Percentiles rank a stretch among this genome's conserved stretches.
Evolutionary conservation across 495 filamentous ascomycete genomes (phyloP).

Genomic region (Amniculicola lignicola): DNA sequence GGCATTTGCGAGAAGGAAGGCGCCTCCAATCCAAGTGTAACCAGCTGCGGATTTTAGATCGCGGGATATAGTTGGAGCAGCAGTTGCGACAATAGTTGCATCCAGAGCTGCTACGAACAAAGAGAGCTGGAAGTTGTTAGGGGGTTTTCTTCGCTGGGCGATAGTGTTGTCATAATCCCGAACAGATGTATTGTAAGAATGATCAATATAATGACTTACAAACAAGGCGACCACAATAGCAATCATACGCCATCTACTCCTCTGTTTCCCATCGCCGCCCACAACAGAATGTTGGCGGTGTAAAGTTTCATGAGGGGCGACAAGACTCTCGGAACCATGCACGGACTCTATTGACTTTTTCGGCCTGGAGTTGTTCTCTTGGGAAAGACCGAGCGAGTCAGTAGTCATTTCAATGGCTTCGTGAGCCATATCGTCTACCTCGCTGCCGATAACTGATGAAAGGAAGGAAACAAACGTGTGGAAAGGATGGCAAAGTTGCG

Average conservation of each 20-base stretch:
- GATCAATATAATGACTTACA: too few relatives aligned
- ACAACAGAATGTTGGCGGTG: too few relatives aligned
- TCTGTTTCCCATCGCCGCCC: not conserved
- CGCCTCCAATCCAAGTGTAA: constrained; percentile 65
- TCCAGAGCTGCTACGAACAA: constrained; percentile 64
- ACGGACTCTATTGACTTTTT: too few relatives aligned
- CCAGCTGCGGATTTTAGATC: constrained; percentile 58
- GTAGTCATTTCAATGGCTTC: too few relatives aligned
- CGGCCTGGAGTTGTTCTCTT: too few relatives aligned
- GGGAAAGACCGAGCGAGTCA: too few relatives aligned
- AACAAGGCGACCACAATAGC: constrained; percentile 15
- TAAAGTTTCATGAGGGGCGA: too few relatives aligned
- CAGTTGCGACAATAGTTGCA: constrained; percentile 60
- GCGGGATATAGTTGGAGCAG: constrained; percentile 54
- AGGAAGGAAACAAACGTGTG: too few relatives aligned
- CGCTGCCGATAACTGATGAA: too few relatives aligned
- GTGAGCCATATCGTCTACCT: too few relatives aligned
- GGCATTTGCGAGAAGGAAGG: constrained; percentile 58
- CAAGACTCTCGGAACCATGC: too few relatives aligned
- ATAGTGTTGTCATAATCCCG: not conserved
- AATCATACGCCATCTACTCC: not conserved
- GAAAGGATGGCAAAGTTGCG: too few relatives aligned
- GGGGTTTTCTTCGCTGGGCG: not conserved
- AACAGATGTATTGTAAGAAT: not conserved
- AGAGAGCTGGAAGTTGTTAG: constrained; percentile 19